These are phyloP conservation scores for Cyberlindnera samutprakarnensis DNA, from an alignment of 805 yeast species.

Conservation along the genomic window DNA sequence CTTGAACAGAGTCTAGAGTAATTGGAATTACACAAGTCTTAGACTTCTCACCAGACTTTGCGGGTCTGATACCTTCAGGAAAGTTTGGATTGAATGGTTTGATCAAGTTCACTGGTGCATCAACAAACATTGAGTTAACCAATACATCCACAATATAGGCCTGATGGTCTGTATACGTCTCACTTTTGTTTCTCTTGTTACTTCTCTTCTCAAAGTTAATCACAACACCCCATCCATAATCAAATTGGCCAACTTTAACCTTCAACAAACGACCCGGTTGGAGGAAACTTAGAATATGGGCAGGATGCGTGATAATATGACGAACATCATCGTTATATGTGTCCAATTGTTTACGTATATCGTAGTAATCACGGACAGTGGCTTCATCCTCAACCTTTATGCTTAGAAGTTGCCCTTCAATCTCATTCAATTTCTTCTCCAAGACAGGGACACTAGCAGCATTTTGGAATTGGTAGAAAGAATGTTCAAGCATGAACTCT, in stretches of 20 bases:
- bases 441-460: constrained; percentile 83
- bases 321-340: constrained; percentile 69
- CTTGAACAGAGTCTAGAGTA: constrained; percentile 66
- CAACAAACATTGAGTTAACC: constrained; percentile 67
- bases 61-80: constrained; percentile 86
- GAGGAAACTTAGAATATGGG: constrained; percentile 72
- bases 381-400: constrained; percentile 67
- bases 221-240: constrained; percentile 97
- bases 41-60: constrained; percentile 61
- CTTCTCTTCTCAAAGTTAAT: constrained; percentile 66
- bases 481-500: constrained; percentile 90
- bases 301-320: constrained; percentile 85
- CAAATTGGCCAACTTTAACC: constrained; percentile 48
- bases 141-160: constrained; percentile 83
- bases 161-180: constrained; percentile 73
- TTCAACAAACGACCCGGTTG: constrained; percentile 84
- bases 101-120: constrained; percentile 76
- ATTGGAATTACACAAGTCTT: constrained; percentile 78
- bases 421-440: constrained; percentile 55
- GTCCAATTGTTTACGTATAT: constrained; percentile 63
- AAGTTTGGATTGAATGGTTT: constrained; percentile 72
- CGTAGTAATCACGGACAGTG: constrained; percentile 74
- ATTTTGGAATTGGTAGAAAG: constrained; percentile 93
- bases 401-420: constrained; percentile 39
- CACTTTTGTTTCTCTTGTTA: constrained; percentile 50